These are phyloP conservation scores for Bertia moriformis DNA, from an alignment of 2,329 filamentous ascomycete species.

Conservation along the genomic window DNA sequence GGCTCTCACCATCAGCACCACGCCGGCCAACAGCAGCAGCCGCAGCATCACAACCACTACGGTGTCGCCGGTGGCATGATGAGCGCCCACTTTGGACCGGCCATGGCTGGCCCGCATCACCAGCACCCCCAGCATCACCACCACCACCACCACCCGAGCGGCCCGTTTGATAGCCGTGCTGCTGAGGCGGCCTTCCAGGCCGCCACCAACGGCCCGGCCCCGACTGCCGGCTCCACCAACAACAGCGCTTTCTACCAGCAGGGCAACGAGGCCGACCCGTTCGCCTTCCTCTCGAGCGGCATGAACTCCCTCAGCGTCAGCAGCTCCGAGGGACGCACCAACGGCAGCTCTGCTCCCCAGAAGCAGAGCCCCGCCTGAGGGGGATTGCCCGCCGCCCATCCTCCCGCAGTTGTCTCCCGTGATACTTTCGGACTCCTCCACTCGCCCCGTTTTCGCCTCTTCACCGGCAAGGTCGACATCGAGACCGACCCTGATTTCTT, in stretches of 20 bases:
- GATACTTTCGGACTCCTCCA: no score
- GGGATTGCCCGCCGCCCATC: no score
- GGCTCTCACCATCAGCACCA: not conserved
- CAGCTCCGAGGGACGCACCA: conserved; percentile 46
- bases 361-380: no score
- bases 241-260: conserved; percentile 56
- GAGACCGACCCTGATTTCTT: no score
- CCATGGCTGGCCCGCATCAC: no score
- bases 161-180: conserved; percentile 81
- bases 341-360: conserved; percentile 35
- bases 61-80: no score
- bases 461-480: no score
- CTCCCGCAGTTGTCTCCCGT: no score
- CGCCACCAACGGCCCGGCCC: conserved; percentile 58
- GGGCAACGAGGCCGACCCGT: conserved; percentile 57
- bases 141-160: conserved; percentile 66
- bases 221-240: conserved; percentile 57
- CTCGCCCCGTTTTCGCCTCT: no score
- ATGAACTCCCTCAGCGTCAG: conserved; percentile 62
- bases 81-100: not conserved
- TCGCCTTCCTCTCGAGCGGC: conserved; percentile 63
- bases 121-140: conserved; percentile 62
- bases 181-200: conserved; percentile 90
- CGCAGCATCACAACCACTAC: no score
- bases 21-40: no score